Evolutionary conservation across 345 rosid genomes (phyloP).

Genomic region (Citrus maxima): DNA sequence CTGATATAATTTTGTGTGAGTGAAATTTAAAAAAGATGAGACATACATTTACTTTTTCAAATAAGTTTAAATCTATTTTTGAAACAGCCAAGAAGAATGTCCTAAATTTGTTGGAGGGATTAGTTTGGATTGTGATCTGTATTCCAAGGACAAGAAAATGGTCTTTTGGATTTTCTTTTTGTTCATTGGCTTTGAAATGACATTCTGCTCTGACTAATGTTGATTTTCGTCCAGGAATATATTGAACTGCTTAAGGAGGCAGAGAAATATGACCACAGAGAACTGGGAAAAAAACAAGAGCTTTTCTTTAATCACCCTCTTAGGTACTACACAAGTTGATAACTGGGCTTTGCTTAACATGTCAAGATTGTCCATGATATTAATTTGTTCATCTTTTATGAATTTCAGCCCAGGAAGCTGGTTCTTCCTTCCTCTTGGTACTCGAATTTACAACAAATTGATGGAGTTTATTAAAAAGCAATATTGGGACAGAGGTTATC

Average conservation of each 20-base stretch:
- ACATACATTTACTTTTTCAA: background rate
- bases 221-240: conserved; percentile 57
- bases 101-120: background rate
- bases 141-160: background rate
- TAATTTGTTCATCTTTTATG: conserved; percentile 14
- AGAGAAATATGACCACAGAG: conserved; percentile 88
- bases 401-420: conserved; percentile 94
- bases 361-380: conserved; percentile 6
- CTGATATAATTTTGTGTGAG: background rate
- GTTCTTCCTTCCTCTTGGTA: conserved; percentile 93
- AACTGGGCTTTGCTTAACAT: background rate
- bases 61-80: background rate
- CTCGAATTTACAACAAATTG: conserved; percentile 83
- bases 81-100: background rate
- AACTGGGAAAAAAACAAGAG: conserved; percentile 87
- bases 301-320: conserved; percentile 85
- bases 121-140: background rate
- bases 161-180: background rate
- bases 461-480: conserved; percentile 69
- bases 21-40: background rate
- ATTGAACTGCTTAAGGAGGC: conserved; percentile 73
- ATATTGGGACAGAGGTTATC: conserved; percentile 84
- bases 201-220: background rate
- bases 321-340: conserved; percentile 42
- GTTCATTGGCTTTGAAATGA: background rate